Evolutionary conservation across 2,329 filamentous ascomycete species (phyloP), one percentile per base, ranked within the genome.

Genomic region (Dothidotthia symphoricarpi): DNA sequence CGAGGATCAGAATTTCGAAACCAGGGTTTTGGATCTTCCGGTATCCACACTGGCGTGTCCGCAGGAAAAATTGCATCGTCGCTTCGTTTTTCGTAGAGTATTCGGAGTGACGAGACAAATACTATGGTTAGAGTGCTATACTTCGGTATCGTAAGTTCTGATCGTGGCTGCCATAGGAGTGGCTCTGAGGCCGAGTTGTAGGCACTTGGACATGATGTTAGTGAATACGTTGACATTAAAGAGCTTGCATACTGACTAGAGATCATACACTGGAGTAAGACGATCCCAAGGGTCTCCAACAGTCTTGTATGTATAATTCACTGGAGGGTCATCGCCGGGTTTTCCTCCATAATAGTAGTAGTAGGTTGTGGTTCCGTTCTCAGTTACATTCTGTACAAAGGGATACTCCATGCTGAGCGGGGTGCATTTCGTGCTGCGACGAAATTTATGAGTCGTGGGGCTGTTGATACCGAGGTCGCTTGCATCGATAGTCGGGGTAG

Each of bases 261-360:
- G 16, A 27, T 43, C 39, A 27, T 43, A 43, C 8, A 40, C 26
- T 2, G 37, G 37, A 1, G 37, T 31, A n/a, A 34, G 24, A 1
- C 27, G 19, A 6, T 34, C 14, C 24, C 25, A 40, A 8, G 37
- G 37, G 26, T 40, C 15, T 17, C 37, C 37, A 13, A 26, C 19
- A 5, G 37, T 40, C 16, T 9, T n/a, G 19, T 40, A 40, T 4
- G 37, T 40, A 26, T 34, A 34, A 28, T 40, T 31, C 2, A 26
- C 12, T 3, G 1, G 14, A 16, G 6, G 6, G 4, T 24, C 26
- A 2, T 15, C 22, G 17, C 5, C 13, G 3, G 11, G 4, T 16
- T 33, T 39, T 10, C 17, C n/a, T n/a, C 37, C 37, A 17, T 40
- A 40, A 15, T 40, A 25, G 19, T 40, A 40, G 3, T 32, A 34